phyloP scores from a whole-genome alignment of 306 rosid genomes.

The Cucurbita pepo region DNA sequence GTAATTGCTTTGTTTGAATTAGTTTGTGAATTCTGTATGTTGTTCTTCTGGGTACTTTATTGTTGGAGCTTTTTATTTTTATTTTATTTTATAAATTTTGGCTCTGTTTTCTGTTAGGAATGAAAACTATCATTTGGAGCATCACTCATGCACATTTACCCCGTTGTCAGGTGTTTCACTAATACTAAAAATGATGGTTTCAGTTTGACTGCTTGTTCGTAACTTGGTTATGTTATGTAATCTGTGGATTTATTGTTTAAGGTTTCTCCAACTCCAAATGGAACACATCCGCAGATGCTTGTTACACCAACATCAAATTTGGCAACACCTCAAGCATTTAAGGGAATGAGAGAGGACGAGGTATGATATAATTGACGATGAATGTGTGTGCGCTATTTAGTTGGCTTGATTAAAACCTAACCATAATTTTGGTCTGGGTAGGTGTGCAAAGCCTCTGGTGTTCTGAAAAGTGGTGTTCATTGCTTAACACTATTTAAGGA shows the following conservation, averaged over 20 bases:
- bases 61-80: background rate
- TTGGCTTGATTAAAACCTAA: constrained; percentile 10
- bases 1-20: background rate
- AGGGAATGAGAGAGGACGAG: constrained; percentile 99
- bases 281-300: constrained; percentile 53
- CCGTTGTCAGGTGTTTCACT: constrained; percentile 61
- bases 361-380: constrained; percentile 17
- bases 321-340: constrained; percentile 59
- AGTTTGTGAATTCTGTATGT: background rate
- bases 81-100: background rate
- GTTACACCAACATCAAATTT: constrained; percentile 66
- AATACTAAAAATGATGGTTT: constrained; percentile 1
- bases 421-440: constrained; percentile 24
- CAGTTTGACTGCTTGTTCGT: constrained; percentile 9
- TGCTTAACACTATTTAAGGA: constrained; percentile 95
- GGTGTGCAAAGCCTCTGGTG: constrained; percentile 96
- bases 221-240: constrained; percentile 8
- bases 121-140: constrained; percentile 99
- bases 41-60: background rate
- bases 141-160: constrained; percentile 95
- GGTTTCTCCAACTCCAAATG: constrained; percentile 33
- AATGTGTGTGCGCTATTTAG: constrained; percentile 3
- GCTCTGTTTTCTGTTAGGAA: constrained; percentile 41
- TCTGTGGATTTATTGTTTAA: constrained; percentile 27
- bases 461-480: constrained; percentile 89